A percentile compares a stretch with the other conserved stretches of the same genome.
These are phyloP conservation scores for Stachybotrys chartarum DNA, from an alignment of 2,329 filamentous ascomycete species.

Conservation along the genomic window DNA sequence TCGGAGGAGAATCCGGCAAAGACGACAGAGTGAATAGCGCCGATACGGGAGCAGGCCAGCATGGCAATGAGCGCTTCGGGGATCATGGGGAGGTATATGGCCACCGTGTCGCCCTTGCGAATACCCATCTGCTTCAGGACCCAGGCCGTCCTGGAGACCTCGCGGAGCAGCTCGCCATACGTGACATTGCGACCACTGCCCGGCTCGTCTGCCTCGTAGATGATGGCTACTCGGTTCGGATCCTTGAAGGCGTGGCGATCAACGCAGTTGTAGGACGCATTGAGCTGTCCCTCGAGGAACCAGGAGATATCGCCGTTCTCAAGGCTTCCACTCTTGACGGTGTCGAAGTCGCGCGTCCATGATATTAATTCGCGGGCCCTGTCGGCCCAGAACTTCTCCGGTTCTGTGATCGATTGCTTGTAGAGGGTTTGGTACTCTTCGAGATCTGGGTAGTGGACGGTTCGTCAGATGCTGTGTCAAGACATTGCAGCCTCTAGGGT, in stretches of 20 bases:
- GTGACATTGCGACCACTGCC: slow-evolving; percentile 82
- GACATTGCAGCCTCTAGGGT: not conserved
- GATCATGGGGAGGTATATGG: slow-evolving; percentile 98
- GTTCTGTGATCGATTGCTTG: slow-evolving; percentile 82
- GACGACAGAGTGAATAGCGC: slow-evolving; percentile 93
- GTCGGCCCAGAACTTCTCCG: slow-evolving; percentile 82
- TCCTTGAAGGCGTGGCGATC: slow-evolving; percentile 95
- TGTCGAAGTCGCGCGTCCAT: slow-evolving; percentile 89
- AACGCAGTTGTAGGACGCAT: slow-evolving; percentile 95
- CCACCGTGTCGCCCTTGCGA: slow-evolving; percentile 93
- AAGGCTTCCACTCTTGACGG: slow-evolving; percentile 72
- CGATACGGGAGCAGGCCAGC: slow-evolving; percentile 85
- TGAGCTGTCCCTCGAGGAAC: slow-evolving; percentile 90
- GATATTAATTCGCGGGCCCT: slow-evolving; percentile 82
- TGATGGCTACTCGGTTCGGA: slow-evolving; percentile 89
- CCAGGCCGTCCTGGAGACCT: slow-evolving; percentile 84
- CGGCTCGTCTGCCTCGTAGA: slow-evolving; percentile 95
- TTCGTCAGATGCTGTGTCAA: slow-evolving; percentile 6
- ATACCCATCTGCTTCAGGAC: slow-evolving; percentile 93
- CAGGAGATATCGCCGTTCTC: slow-evolving; percentile 78
- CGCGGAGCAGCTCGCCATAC: slow-evolving; percentile 84
- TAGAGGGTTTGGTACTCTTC: slow-evolving; percentile 63
- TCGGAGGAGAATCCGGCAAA: slow-evolving; percentile 97
- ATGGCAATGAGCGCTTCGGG: slow-evolving; percentile 90
- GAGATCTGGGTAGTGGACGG: slow-evolving; percentile 35